Percentiles rank a stretch among this genome's conserved stretches.
Conservation (phyloP, 2,329 filamentous ascomycete genomes). For the Zalaria obscura region DNA sequence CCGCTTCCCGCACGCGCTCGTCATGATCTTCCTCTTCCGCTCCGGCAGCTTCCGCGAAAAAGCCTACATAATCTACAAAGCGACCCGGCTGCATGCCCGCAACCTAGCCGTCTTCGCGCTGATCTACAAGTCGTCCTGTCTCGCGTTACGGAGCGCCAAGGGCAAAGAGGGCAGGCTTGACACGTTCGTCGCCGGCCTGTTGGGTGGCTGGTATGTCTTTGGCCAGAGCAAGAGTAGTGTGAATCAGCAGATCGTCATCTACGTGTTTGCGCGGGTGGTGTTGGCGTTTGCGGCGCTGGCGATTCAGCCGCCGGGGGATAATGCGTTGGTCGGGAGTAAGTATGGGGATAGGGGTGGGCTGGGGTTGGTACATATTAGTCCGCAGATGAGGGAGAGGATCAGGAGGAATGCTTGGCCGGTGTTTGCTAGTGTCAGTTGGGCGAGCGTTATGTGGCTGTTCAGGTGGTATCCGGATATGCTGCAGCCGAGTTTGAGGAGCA, state of each 20-base stretch:
- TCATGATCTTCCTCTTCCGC: slow-evolving; percentile 96
- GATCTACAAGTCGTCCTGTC: slow-evolving; percentile 75
- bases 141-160: slow-evolving; percentile 46
- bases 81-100: slow-evolving; percentile 76
- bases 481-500: slow-evolving; percentile 79
- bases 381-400: slow-evolving; percentile 22
- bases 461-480: slow-evolving; percentile 81
- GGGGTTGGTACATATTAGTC: slow-evolving; percentile 25
- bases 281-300: slow-evolving; percentile 73
- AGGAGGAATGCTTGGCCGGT: slow-evolving; percentile 70
- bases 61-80: slow-evolving; percentile 59
- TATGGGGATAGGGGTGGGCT: slow-evolving; percentile 25
- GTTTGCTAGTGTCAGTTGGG: slow-evolving; percentile 87
- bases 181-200: slow-evolving; percentile 69
- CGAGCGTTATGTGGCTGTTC: slow-evolving; percentile 89
- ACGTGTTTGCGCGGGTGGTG: slow-evolving; percentile 85
- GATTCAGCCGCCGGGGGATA: slow-evolving; percentile 44
- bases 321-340: slow-evolving; percentile 20
- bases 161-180: slow-evolving; percentile 60
- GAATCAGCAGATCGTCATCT: slow-evolving; percentile 95
- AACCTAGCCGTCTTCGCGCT: slow-evolving; percentile 87
- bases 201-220: slow-evolving; percentile 90
- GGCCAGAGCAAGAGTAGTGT: slow-evolving; percentile 66
- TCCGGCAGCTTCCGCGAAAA: slow-evolving; percentile 73
- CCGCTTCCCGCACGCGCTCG: slow-evolving; percentile 92